A percentile compares a stretch with the other conserved stretches of the same genome.
phyloP scores from a whole-genome alignment of 345 rosid genomes.

The Citrus maxima region DNA sequence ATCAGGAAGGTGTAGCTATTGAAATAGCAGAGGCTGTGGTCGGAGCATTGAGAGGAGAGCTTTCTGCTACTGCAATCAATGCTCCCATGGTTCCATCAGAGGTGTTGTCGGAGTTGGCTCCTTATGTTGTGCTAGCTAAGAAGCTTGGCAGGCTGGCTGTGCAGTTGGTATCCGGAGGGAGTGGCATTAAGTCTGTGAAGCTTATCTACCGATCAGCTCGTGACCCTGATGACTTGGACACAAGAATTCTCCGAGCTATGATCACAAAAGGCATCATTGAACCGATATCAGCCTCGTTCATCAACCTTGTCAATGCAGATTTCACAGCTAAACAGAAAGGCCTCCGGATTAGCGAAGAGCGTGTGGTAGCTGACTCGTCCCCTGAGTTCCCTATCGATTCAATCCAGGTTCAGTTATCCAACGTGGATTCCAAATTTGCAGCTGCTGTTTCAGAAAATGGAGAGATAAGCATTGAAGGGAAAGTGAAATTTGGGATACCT shows the following conservation, averaged over 20 bases:
- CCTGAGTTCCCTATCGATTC: conserved; percentile 63
- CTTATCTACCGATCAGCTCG: conserved; percentile 60
- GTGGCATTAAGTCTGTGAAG: conserved; percentile 58
- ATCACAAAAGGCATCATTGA: conserved; percentile 84
- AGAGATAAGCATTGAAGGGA: conserved; percentile 68
- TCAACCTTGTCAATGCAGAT: conserved; percentile 85
- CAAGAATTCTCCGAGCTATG: conserved; percentile 85
- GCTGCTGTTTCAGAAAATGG: conserved; percentile 59
- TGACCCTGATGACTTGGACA: conserved; percentile 71
- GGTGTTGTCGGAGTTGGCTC: conserved; percentile 60
- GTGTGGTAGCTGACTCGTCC: conserved; percentile 44
- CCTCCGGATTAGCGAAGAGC: conserved; percentile 68
- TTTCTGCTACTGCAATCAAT: conserved; percentile 81
- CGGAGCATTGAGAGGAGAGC: conserved; percentile 72
- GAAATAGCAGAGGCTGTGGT: conserved; percentile 90
- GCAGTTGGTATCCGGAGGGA: conserved; percentile 71
- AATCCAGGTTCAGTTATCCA: conserved; percentile 54
- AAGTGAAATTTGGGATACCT: conserved; percentile 64
- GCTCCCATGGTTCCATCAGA: conserved; percentile 81
- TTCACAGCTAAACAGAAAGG: conserved; percentile 85
- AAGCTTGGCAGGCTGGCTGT: conserved; percentile 78
- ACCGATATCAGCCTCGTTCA: conserved; percentile 59
- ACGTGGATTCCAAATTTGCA: conserved; percentile 65
- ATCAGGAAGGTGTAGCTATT: conserved; percentile 82
- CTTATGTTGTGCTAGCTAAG: conserved; percentile 66